Percentiles rank a stretch among this genome's conserved stretches.
These are phyloP conservation scores for Echinochloa phyllopogon DNA, from an alignment of 176 grass and related monocot genomes.

Conservation along the genomic window DNA sequence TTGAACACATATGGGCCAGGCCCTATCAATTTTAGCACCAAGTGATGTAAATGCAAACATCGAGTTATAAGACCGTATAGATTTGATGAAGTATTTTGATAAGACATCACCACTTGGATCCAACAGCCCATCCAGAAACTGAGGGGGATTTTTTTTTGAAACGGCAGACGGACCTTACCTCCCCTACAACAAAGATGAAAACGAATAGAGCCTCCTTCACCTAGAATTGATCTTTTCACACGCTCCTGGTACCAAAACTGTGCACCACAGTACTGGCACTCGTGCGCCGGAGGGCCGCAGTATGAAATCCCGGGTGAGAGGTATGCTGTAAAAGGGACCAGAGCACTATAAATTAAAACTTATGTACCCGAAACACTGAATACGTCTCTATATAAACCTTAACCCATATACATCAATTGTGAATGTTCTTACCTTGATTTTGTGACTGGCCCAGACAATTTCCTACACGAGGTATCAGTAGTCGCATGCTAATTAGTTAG, in stretches of 20 bases:
- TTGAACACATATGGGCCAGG: background rate
- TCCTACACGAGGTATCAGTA: too few species aligned
- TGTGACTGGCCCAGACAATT: too few species aligned
- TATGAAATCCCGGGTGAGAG: background rate
- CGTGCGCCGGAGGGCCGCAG: background rate
- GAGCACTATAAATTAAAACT: too few species aligned
- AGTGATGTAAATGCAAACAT: slow-evolving; percentile 14
- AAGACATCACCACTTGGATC: background rate
- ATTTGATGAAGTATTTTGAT: background rate
- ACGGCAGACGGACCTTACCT: background rate
- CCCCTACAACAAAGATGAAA: slow-evolving; percentile 8
- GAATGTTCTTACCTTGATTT: too few species aligned
- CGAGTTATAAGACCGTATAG: background rate
- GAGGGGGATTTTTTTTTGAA: background rate
- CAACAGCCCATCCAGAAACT: background rate
- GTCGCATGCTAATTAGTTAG: too few species aligned
- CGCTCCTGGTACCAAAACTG: slow-evolving; percentile 13
- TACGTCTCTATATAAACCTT: too few species aligned
- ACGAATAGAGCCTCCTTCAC: background rate
- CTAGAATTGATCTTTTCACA: background rate
- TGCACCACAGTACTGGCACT: background rate
- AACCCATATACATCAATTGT: too few species aligned
- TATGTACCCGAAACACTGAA: too few species aligned
- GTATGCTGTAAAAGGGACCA: too few species aligned
- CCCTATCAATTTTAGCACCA: background rate